Base-by-base conservation (phyloP, 192 early-diverging fungal species). In the Rhizophagus sp. region DNA sequence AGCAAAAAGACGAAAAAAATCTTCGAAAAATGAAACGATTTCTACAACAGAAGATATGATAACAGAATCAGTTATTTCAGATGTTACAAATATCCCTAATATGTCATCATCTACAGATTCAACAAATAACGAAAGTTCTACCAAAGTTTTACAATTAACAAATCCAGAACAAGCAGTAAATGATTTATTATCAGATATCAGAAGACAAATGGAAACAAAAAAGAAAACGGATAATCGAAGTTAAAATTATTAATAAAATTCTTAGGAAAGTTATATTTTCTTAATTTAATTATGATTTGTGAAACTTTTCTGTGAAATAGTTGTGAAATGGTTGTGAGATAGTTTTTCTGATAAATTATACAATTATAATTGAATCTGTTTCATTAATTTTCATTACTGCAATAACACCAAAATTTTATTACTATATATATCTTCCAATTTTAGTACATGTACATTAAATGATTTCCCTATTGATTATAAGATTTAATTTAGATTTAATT, bases 101-200 rank as follows among this genome's bases (percentile, higher is more conserved):
- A 17, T 25, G 10, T 30, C 52, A 57, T 7, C 52, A 57, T 3
- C 5, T 57, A 19, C 50, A 19, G 15, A 22, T 57, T 57, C 15
- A 57, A 57, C 52, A 57, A 57, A 19, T 22, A 17, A 57, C 1
- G 4, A 57, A 19, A 57, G 4, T 57, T 3, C 4, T 0, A 57
- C 0, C 52, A 57, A 15, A 27, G 25, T 33, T 4, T 12, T 5
- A 27, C 34, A 68, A 36, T 25, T 33, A 67, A 13, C 64, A 25
- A 25, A 30, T 15, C 27, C 65, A 11, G 73, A 75, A 62, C 24
- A 25, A 13, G 41, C 73, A 41, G 75, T 76, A 9, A 76, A 39
- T 57, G 61, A 62, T 44, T 76, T 76, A 65, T 65, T 76, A 30
- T 36, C 75, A 30, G 30, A 57, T 25, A 76, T 76, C 4, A 62